These are phyloP conservation scores for Babesia bigemina DNA, from an alignment of 169 alveolate species.

Conservation along the genomic window DNA sequence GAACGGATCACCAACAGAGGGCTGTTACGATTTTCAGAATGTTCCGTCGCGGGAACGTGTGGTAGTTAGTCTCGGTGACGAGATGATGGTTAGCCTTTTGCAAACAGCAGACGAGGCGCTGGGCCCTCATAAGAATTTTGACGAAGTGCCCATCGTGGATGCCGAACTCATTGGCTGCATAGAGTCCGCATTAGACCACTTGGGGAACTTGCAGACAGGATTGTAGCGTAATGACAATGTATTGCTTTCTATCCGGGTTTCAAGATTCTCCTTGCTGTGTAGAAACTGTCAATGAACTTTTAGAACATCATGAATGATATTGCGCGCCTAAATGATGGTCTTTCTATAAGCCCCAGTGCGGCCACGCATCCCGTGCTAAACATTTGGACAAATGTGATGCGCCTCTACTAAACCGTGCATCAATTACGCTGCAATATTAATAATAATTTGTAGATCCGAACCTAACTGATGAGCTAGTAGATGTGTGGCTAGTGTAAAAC, in stretches of 20 bases:
- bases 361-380: too few species aligned
- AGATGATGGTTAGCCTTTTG: neutral
- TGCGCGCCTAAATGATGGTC: too few species aligned
- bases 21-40: neutral
- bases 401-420: too few species aligned
- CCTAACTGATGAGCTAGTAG: too few species aligned
- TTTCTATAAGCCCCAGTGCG: too few species aligned
- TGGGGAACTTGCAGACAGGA: neutral
- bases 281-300: too few species aligned
- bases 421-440: too few species aligned
- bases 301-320: too few species aligned
- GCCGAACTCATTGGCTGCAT: constrained; percentile 28
- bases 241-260: neutral
- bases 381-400: too few species aligned
- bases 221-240: neutral
- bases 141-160: constrained; percentile 20
- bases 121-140: neutral
- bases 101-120: neutral
- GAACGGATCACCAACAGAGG: neutral
- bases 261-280: too few species aligned
- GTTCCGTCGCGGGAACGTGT: neutral
- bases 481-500: too few species aligned
- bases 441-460: too few species aligned
- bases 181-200: constrained; percentile 31
- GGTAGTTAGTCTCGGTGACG: neutral